Evolutionary conservation across 2,329 filamentous ascomycete species (phyloP), one percentile per base, ranked within the genome.

Genomic region (Aureobasidium sp.): DNA sequence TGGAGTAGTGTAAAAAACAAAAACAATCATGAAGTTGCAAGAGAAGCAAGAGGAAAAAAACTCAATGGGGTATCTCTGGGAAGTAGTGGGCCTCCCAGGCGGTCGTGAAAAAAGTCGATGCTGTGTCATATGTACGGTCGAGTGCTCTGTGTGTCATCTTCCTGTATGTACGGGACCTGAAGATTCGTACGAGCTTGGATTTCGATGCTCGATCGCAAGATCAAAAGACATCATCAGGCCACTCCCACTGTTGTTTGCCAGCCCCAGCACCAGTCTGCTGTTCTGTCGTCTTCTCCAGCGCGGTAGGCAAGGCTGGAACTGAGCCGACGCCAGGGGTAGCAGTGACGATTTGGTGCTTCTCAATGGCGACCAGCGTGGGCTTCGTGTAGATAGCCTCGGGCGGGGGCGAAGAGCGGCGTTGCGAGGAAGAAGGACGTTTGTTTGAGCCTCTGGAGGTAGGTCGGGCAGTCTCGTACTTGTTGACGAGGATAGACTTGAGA

Each of bases 221-320:
- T 57, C 29, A 73, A 61, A 73, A 73, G 56, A 73, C 70, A 65
- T 73, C 71, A 27, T 71, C 71, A 9, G 71, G 71, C 71, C 71
- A 73, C 62, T 72, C 67, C 58, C 69, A 73, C 20, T 64, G 65
- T 52, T 67, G 39, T 39, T 34, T 27, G 3, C 29, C 47, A 36
- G 44, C 34, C 31, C 39, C 45, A 51, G 57, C 25, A 20, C 25
- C 25, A 17, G 25, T 37, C 17, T 61, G 25, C 11, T 61, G 17
- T 9, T 37, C 34, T 9, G 27, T 44, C 12, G 29, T 29, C 39
- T 37, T 52, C 17, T 45, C 12, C 1, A 37, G 20, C 25, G 37
- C 27, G 14, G 71, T 70, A 2, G 55, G 51, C 63, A 59, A 36
- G 14, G 34, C 62, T 17, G 62, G 62, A n/a, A 63, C 56, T n/a